These are phyloP conservation scores for Cymbopogon citratus DNA, from an alignment of 176 grass and related monocot genomes.

Conservation along the genomic window DNA sequence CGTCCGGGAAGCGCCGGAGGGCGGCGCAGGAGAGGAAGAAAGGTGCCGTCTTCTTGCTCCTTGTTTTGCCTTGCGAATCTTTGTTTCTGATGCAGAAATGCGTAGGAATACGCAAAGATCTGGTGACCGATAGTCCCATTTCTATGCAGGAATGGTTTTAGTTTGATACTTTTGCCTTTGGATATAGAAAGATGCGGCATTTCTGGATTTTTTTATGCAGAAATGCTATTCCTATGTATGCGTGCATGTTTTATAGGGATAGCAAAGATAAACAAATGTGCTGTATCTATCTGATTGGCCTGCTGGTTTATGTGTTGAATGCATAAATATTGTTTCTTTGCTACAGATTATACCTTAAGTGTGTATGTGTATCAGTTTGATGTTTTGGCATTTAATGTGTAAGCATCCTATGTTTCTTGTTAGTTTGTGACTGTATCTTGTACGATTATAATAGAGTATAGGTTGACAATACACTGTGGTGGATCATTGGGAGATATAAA, in stretches of 20 bases:
- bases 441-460: not conserved
- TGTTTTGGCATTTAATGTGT: not conserved
- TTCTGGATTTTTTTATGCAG: not conserved
- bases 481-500: not conserved
- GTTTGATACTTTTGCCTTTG: constrained; percentile 10
- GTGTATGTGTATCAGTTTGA: not conserved
- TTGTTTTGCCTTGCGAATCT: not conserved
- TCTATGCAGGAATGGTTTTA: not conserved
- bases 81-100: constrained; percentile 7
- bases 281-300: not conserved
- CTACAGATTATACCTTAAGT: constrained; percentile 17
- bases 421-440: not conserved
- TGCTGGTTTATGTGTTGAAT: not conserved
- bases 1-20: constrained; percentile 33
- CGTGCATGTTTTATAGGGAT: not conserved
- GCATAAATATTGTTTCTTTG: not conserved
- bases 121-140: constrained; percentile 7
- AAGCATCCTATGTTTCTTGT: not conserved
- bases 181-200: constrained; percentile 2
- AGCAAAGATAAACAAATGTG: not conserved
- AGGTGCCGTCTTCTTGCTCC: constrained; percentile 37
- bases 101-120: constrained; percentile 28
- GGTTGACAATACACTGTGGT: not conserved
- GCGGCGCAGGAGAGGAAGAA: constrained; percentile 57
- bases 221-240: constrained; percentile 6